Conservation (phyloP, 2,329 filamentous ascomycete species). For the Myotisia sp. region DNA sequence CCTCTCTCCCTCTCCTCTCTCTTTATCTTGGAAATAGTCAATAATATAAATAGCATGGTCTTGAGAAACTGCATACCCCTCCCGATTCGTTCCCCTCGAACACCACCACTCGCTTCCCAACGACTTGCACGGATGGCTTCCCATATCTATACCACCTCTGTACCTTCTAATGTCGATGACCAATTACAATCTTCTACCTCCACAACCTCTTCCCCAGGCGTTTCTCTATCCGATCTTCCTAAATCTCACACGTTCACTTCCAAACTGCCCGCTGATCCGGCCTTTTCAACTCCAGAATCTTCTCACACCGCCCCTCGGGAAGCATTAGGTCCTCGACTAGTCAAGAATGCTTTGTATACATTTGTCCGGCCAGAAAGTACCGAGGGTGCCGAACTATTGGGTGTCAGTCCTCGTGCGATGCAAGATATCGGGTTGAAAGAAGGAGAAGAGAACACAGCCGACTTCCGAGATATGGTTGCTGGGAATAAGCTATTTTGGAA, state of each 20-base stretch:
- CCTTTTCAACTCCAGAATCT: conserved; percentile 63
- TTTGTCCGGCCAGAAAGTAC: conserved; percentile 71
- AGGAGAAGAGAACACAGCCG: conserved; percentile 53
- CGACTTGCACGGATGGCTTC: conserved; percentile 12
- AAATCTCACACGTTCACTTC: conserved; percentile 53
- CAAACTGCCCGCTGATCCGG: conserved; percentile 58
- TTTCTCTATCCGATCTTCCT: conserved; percentile 38
- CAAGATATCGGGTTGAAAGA: conserved; percentile 61
- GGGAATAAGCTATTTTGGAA: conserved; percentile 73
- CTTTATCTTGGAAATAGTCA: too few relatives aligned
- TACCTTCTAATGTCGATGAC: neutral
- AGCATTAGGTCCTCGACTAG: conserved; percentile 63
- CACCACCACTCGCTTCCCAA: conserved; percentile 11
- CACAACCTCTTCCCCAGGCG: conserved; percentile 11
- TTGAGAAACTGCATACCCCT: conserved; percentile 5
- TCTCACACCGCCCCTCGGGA: conserved; percentile 72
- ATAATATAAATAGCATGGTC: too few relatives aligned
- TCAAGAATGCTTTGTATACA: conserved; percentile 74
- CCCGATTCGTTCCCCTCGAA: neutral
- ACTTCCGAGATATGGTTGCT: conserved; percentile 63
- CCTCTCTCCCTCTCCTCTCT: too few relatives aligned
- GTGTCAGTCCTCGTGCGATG: conserved; percentile 64
- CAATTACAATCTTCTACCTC: neutral
- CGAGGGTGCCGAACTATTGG: conserved; percentile 62
- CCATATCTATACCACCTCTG: conserved; percentile 7